A percentile compares a stretch with the other conserved stretches of the same genome.
Conservation (phyloP, 768 basidiomycete species). For the Podaxis rugospora region DNA sequence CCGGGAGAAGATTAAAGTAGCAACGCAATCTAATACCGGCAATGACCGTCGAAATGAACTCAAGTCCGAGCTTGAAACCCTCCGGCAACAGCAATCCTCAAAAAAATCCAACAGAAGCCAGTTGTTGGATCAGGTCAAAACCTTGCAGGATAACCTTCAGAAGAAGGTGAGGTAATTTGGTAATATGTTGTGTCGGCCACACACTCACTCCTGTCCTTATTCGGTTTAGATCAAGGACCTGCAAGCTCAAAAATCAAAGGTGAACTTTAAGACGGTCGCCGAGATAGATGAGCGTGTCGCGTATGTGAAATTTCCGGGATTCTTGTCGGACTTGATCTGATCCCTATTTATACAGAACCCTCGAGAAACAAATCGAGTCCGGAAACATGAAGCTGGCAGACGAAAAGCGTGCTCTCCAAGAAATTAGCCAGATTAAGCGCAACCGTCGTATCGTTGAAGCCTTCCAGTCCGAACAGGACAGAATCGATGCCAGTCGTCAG, state of each 20-base stretch:
- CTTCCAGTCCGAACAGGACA: constrained; percentile 74
- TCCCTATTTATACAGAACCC: constrained; percentile 42
- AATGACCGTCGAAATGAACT: constrained; percentile 73
- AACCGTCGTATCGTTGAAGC: constrained; percentile 71
- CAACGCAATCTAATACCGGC: constrained; percentile 23
- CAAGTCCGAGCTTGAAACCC: constrained; percentile 73
- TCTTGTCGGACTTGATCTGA: background rate
- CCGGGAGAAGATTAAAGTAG: constrained; percentile 69
- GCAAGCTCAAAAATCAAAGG: constrained; percentile 75
- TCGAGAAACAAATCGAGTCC: constrained; percentile 90
- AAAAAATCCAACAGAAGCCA: constrained; percentile 70
- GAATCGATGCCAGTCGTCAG: constrained; percentile 75
- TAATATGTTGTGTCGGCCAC: background rate
- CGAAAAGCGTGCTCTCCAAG: constrained; percentile 92
- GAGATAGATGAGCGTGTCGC: constrained; percentile 87
- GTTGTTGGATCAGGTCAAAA: constrained; percentile 73
- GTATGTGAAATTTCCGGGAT: constrained; percentile 39
- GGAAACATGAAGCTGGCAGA: constrained; percentile 90
- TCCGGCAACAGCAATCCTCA: constrained; percentile 75
- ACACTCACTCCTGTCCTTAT: constrained; percentile 3
- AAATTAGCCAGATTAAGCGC: constrained; percentile 74
- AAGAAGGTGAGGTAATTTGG: constrained; percentile 59
- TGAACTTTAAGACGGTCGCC: constrained; percentile 70
- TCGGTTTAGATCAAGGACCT: constrained; percentile 74
- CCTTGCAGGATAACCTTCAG: constrained; percentile 69